Conservation (phyloP, 164 flowering plant species). For the Cinnamomum chago region DNA sequence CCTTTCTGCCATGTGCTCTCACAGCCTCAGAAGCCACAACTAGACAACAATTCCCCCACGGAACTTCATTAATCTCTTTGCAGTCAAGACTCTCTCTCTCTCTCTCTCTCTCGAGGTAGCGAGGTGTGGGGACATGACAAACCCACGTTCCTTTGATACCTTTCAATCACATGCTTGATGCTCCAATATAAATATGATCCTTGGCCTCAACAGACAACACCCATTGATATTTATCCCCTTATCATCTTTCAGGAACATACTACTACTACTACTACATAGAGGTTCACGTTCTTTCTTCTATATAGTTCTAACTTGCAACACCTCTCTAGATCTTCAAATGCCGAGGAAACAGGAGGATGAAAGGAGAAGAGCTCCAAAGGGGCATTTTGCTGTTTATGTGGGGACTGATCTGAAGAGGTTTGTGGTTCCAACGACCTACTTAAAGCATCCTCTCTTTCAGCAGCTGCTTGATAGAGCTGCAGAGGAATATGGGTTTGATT, state of each 20-base stretch:
- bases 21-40: not conserved
- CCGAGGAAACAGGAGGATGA: slow-evolving; percentile 4
- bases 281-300: not conserved
- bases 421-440: slow-evolving; percentile 10
- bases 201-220: not conserved
- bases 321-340: not conserved
- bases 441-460: slow-evolving; percentile 12
- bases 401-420: slow-evolving; percentile 9
- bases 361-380: slow-evolving; percentile 13
- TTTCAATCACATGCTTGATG: not conserved
- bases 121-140: not conserved
- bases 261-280: not conserved
- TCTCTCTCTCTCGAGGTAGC: not conserved
- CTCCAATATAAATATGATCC: not conserved
- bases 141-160: not conserved
- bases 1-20: not conserved
- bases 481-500: slow-evolving; percentile 14
- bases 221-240: not conserved
- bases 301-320: not conserved
- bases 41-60: not conserved
- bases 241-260: not conserved
- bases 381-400: slow-evolving; percentile 20
- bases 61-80: not conserved
- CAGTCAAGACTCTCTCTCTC: not conserved
- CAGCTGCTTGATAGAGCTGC: slow-evolving; percentile 14